Base-by-base conservation (phyloP, 2,329 filamentous ascomycete genomes). In the Pestalotiopsis sp. region DNA sequence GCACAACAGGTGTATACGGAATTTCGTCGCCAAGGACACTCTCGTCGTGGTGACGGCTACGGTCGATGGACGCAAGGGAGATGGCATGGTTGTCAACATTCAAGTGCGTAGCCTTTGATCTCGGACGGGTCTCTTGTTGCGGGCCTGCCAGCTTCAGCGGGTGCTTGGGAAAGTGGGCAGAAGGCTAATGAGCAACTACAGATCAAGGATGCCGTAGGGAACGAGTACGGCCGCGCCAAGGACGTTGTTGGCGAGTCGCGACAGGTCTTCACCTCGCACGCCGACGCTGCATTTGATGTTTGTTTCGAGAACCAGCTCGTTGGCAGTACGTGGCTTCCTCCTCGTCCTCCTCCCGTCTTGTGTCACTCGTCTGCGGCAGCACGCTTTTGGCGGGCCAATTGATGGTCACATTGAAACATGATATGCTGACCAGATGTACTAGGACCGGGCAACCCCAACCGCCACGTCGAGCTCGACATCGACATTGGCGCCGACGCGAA, bases 401-500 rank as follows among this genome's bases (percentile, higher is more conserved):
- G 23, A 31, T 17, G 17, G 14, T 27, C 23, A 59, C n/a, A 13
- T 17, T 36, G n/a, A 13, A 7, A 39, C 20, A 23, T 41, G 56
- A 11, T 7, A 7, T n/a, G 4, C 60, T 57, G 39, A 27, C 56
- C 25, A 60, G 41, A 39, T 57, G 12, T 13, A 27, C 23, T 25
- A 36, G 1, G 38, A 39, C 65, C 66, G 68, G 81, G 80, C 75
- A 81, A 84, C 80, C 86, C 89, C 65, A 84, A 80, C 78, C 93
- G 94, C 73, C 88, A 92, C 80, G 83, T 98, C 73, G 95, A 97
- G 84, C 92, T 98, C 76, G 95, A 97, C 82, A 92, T 98, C 79
- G 95, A 98, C 81, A 97, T 98, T 76, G 95, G 95, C 77, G 95
- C 95, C 82, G 95, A 98, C 81, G 96, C 96, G 73, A 97, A 97